Percentiles rank a stretch among this genome's conserved stretches.
phyloP scores from a whole-genome alignment of 257 asterid species.

The Solanum bukasovii region DNA sequence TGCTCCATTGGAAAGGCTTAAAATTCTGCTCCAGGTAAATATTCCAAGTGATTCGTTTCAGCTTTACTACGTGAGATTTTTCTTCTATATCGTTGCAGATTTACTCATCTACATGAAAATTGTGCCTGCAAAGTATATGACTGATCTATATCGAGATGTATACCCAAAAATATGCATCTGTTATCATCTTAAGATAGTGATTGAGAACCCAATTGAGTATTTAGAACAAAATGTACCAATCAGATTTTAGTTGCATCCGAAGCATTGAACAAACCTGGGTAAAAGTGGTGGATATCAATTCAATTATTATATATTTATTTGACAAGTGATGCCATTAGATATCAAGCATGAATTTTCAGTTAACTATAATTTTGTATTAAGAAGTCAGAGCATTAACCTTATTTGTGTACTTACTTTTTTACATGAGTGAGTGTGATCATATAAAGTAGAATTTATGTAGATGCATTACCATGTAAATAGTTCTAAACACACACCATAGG shows the following conservation, averaged over 20 bases:
- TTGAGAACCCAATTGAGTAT: neutral
- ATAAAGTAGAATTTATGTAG: neutral
- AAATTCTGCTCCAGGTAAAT: constrained; percentile 85
- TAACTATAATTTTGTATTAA: neutral
- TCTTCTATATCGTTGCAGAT: neutral
- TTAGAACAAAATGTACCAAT: neutral
- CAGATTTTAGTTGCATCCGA: neutral
- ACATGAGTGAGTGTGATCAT: neutral
- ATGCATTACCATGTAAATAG: neutral
- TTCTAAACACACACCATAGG: neutral
- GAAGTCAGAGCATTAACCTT: neutral
- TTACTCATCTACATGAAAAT: neutral
- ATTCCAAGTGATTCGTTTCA: neutral
- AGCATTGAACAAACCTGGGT: neutral
- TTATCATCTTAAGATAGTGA: neutral
- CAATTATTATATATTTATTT: neutral
- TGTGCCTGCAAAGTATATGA: neutral
- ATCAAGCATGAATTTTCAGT: neutral
- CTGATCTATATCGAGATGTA: neutral
- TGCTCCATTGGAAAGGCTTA: constrained; percentile 96
- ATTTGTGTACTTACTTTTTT: neutral
- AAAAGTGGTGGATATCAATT: neutral
- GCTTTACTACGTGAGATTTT: neutral
- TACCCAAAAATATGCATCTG: neutral
- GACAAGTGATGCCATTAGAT: neutral